Evolutionary conservation across 2,329 filamentous ascomycete species (phyloP), one percentile per base, ranked within the genome.

Genomic region (Sporothrix protearum): DNA sequence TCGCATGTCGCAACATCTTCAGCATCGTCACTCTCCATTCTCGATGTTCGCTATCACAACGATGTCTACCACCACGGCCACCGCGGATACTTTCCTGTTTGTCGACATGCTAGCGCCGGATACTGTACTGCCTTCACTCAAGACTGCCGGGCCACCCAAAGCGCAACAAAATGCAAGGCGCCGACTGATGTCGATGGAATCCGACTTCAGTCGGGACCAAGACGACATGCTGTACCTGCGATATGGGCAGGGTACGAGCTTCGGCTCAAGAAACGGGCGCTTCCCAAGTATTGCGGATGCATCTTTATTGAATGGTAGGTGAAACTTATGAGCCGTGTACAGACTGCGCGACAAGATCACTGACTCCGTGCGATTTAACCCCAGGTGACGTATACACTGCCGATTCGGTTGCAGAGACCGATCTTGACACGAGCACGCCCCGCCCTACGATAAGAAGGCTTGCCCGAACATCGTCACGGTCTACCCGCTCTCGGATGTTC

Each of bases 191-290:
- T 63, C 61, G 2, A 30, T 36, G 3, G 59, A 70, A 1, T 53
- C 45, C 10, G 53, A 64, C n/a, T n/a, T 30, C 12, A 16, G 19
- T 25, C 51, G 59, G 22, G 39, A 42, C 9, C 39, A 55, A 22
- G 68, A 70, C n/a, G 61, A 70, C 22, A 36, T 36, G 51, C 30
- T 72, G 10, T 72, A 39, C 25, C 28, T 71, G 19, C 71, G n/a
- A 12, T 45, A 39, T 10, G 68, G 68, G 2, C 71, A 72, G 47
- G 71, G 63, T 22, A n/a, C 68, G n/a, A n/a, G 4, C 4, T 53
- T 7, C 45, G n/a, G 2, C 16, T n/a, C 42, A 9, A 22, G 39
- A 6, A 49, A 28, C 7, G 10, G 42, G 22, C 25, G 14, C 2
- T 33, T 28, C 16, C 28, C 30, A 8, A 25, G 12, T n/a, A 2